Percentiles rank a stretch among this genome's conserved stretches.
Evolutionary conservation across 73 alveolate species (phyloP).

Genomic region (Paramecium primaurelia): DNA sequence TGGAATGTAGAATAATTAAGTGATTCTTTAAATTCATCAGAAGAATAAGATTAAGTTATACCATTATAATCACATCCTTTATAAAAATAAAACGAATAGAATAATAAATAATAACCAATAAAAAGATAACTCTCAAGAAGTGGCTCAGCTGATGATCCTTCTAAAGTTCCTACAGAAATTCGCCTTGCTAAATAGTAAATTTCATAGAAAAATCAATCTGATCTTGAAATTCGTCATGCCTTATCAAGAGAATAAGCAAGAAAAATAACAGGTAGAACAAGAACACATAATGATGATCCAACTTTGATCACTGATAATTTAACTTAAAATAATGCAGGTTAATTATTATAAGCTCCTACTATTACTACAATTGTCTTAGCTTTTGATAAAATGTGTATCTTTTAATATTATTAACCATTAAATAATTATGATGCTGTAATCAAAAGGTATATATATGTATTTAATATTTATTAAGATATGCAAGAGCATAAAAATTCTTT

Average conservation of each 20-base stretch:
- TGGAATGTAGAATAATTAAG: background rate
- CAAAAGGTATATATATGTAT: background rate
- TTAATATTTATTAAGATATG: background rate
- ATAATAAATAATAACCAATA: background rate
- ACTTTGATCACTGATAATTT: background rate
- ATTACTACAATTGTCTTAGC: background rate
- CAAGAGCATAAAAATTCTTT: background rate
- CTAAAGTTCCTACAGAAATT: background rate
- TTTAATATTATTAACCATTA: background rate
- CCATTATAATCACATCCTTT: background rate
- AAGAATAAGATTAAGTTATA: background rate
- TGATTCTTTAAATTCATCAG: slow-evolving; percentile 1
- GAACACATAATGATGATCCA: background rate
- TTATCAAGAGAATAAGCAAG: background rate
- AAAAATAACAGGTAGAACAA: background rate
- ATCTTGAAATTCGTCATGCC: background rate
- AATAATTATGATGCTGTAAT: slow-evolving; percentile 18
- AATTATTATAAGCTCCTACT: background rate
- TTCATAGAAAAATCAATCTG: background rate
- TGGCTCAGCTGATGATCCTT: background rate
- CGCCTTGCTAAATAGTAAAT: background rate
- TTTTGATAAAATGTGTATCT: slow-evolving; percentile 23
- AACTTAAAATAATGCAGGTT: background rate
- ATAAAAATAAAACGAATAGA: background rate
- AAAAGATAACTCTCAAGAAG: background rate